Percentiles rank a stretch among this genome's conserved stretches.
phyloP scores from a whole-genome alignment of 1,139 yeast species.

The Blastobotrys persicus region DNA sequence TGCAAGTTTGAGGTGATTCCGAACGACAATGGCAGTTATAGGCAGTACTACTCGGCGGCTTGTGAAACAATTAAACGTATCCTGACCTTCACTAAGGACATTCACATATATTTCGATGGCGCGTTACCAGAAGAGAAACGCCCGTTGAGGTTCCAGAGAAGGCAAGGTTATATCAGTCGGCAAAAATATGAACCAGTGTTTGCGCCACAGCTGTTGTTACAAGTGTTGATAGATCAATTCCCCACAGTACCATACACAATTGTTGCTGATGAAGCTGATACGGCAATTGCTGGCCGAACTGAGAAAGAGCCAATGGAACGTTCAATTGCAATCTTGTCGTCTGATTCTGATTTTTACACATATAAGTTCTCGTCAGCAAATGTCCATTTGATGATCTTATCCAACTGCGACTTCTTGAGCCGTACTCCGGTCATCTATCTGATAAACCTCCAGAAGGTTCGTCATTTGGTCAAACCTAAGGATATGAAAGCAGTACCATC shows the following conservation, averaged over 20 bases:
- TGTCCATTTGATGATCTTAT: constrained; percentile 6
- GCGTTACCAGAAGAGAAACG: constrained; percentile 13
- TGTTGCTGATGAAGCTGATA: constrained; percentile 23
- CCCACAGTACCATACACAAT: constrained; percentile 12
- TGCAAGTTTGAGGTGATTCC: constrained; percentile 11
- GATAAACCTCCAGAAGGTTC: background rate
- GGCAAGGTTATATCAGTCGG: background rate
- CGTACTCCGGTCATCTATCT: constrained; percentile 1
- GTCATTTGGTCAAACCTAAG: background rate
- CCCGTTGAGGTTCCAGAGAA: constrained; percentile 8
- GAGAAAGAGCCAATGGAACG: background rate
- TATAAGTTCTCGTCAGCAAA: constrained; percentile 9
- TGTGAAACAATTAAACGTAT: constrained; percentile 3
- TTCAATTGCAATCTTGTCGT: constrained; percentile 13
- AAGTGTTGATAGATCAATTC: constrained; percentile 10
- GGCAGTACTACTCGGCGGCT: constrained; percentile 2
- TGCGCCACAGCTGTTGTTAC: constrained; percentile 12
- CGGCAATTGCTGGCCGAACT: constrained; percentile 17
- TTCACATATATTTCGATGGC: constrained; percentile 16
- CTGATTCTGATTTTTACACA: constrained; percentile 23
- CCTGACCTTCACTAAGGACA: background rate
- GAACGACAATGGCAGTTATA: constrained; percentile 7
- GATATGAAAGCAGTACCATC: background rate
- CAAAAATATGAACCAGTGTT: background rate
- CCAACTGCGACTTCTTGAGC: constrained; percentile 8